Evolutionary conservation across 352 stramenopile genomes (phyloP).

Genomic region (Globisporangium megalacanthum): DNA sequence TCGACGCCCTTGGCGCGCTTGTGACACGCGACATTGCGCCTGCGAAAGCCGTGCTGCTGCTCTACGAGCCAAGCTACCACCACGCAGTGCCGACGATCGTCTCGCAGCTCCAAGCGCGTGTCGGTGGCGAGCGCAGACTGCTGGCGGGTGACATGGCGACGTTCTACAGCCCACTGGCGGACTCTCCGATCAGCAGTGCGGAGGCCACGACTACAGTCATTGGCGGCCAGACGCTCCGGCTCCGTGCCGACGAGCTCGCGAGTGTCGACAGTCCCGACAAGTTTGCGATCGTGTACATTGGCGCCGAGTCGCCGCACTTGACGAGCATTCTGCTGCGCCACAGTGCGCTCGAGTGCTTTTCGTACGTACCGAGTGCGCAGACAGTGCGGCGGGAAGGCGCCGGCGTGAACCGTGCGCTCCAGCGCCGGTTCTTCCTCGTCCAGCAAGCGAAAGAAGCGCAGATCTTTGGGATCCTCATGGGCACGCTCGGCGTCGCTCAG

Average conservation of each 20-base stretch:
- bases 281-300: conserved; percentile 67
- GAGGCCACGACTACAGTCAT: conserved; percentile 22
- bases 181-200: not conserved
- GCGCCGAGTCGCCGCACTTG: conserved; percentile 68
- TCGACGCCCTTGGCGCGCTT: conserved; percentile 26
- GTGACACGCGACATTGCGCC: conserved; percentile 21
- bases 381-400: conserved; percentile 48
- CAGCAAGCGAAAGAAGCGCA: conserved; percentile 92
- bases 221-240: conserved; percentile 50
- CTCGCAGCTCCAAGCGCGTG: conserved; percentile 27
- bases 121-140: conserved; percentile 33
- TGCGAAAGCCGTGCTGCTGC: conserved; percentile 69
- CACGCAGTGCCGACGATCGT: conserved; percentile 64
- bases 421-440: conserved; percentile 72
- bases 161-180: conserved; percentile 44
- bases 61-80: conserved; percentile 91
- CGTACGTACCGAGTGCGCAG: conserved; percentile 54
- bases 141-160: conserved; percentile 62
- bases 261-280: conserved; percentile 30
- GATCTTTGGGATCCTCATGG: conserved; percentile 96
- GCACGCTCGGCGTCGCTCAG: conserved; percentile 89
- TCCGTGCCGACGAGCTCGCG: conserved; percentile 11
- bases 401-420: conserved; percentile 65
- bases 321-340: conserved; percentile 81
- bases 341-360: conserved; percentile 61